Conservation (phyloP, 495 filamentous ascomycete species). For the Alectoria sarmentosa region DNA sequence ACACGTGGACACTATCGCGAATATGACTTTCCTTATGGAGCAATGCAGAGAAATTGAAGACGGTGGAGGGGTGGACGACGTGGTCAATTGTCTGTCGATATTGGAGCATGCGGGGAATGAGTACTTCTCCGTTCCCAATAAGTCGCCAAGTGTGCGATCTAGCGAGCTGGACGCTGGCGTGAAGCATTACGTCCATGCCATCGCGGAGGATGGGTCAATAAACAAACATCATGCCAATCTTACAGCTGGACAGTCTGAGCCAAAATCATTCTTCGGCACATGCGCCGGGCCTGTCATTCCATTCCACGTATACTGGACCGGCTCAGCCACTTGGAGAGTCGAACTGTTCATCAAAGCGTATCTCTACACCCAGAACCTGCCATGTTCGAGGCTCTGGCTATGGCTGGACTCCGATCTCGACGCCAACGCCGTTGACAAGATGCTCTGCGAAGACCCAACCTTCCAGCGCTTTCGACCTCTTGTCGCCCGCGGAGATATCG, state of each 20-base stretch:
- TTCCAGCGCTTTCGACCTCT: slow-evolving; percentile 48
- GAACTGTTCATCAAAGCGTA: slow-evolving; percentile 52
- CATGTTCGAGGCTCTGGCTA: slow-evolving; percentile 45
- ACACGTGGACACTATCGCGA: slow-evolving; percentile 44
- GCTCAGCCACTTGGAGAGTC: slow-evolving; percentile 49
- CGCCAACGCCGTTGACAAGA: slow-evolving; percentile 40
- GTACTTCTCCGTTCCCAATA: slow-evolving; percentile 40
- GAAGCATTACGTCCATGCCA: not conserved
- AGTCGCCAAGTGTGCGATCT: not conserved
- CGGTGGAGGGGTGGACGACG: slow-evolving; percentile 42
- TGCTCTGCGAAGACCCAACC: slow-evolving; percentile 43
- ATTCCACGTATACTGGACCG: slow-evolving; percentile 54
- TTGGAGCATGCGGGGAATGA: slow-evolving; percentile 39
- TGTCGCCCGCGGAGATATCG: slow-evolving; percentile 47
- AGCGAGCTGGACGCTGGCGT: not conserved
- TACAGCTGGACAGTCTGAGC: slow-evolving; percentile 17
- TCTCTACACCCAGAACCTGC: slow-evolving; percentile 50
- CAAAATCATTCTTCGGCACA: slow-evolving; percentile 34
- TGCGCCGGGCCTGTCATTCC: slow-evolving; percentile 50
- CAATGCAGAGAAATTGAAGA: slow-evolving; percentile 42
- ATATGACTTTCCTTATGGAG: slow-evolving; percentile 43
- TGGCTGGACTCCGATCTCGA: slow-evolving; percentile 49
- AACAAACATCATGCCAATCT: not conserved
- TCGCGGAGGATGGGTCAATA: not conserved
- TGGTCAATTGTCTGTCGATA: slow-evolving; percentile 39